Evolutionary conservation across 306 rosid genomes (phyloP).

Genomic region (Quercus alba): DNA sequence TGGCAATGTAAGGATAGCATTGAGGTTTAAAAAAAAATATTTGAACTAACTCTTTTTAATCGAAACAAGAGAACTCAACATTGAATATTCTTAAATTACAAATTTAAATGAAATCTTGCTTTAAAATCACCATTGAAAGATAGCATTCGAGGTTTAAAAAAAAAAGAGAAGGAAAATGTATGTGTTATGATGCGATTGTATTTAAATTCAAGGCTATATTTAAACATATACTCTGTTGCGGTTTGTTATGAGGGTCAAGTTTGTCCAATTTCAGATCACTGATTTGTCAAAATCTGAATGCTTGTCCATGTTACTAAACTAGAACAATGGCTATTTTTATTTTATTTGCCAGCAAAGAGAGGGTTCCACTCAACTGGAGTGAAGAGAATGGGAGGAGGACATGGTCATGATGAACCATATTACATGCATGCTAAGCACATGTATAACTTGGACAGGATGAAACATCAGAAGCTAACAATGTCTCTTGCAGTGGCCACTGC

Average conservation of each 20-base stretch:
- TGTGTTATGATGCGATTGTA: not conserved
- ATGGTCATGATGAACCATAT: constrained; percentile 38
- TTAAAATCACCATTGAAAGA: too few relatives aligned
- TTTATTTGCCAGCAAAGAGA: constrained; percentile 10
- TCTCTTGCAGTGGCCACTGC: constrained; percentile 31
- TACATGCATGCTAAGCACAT: constrained; percentile 39
- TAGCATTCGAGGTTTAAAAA: too few relatives aligned
- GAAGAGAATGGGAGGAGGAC: constrained; percentile 37
- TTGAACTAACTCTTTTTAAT: too few relatives aligned
- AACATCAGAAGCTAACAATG: constrained; percentile 25
- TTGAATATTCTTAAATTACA: too few relatives aligned
- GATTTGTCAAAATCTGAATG: not conserved
- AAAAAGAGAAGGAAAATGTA: not conserved
- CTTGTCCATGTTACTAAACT: not conserved
- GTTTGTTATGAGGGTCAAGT: not conserved
- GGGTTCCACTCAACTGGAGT: constrained; percentile 38
- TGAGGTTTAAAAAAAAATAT: too few relatives aligned
- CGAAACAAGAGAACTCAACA: too few relatives aligned
- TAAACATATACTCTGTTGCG: not conserved
- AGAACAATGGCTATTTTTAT: not conserved
- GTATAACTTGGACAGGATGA: constrained; percentile 40
- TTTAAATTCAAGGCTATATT: not conserved
- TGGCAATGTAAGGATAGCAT: too few relatives aligned
- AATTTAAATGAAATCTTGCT: too few relatives aligned
- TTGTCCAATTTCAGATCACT: not conserved